Evolutionary conservation across 495 filamentous ascomycete genomes (phyloP).

Genomic region (Penicillium robsamsonii): DNA sequence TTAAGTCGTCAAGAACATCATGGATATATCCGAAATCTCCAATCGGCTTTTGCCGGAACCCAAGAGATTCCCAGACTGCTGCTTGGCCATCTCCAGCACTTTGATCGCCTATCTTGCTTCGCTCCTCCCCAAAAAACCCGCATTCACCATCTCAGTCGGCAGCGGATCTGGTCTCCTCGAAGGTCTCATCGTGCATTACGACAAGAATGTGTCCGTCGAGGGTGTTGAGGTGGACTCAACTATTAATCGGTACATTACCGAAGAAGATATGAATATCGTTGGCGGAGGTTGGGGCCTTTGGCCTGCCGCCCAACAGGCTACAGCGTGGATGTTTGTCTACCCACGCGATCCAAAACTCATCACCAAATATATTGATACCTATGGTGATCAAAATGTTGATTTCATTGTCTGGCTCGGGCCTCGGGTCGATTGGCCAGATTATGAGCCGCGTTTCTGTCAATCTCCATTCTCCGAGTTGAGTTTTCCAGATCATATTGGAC

Average conservation of each 20-base stretch:
- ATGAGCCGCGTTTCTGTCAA: conserved; percentile 28
- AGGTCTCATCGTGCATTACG: conserved; percentile 36
- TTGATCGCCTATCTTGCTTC: conserved; percentile 34
- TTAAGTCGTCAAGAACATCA: conserved; percentile 3
- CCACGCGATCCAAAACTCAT: conserved; percentile 49
- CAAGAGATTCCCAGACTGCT: conserved; percentile 42
- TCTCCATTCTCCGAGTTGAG: conserved; percentile 24
- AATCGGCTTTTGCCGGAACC: conserved; percentile 24
- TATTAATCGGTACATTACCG: conserved; percentile 47
- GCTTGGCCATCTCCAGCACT: conserved; percentile 46
- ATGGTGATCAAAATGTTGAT: conserved; percentile 25
- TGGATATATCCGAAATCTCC: conserved; percentile 31
- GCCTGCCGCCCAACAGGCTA: conserved; percentile 33
- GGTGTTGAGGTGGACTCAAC: conserved; percentile 48
- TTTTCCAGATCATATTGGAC: conserved; percentile 27
- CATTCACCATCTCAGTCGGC: conserved; percentile 51
- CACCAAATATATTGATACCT: conserved; percentile 39
- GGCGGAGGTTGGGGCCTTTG: conserved; percentile 43
- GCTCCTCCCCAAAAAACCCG: conserved; percentile 42
- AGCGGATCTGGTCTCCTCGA: conserved; percentile 56
- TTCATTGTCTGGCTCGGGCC: conserved; percentile 53
- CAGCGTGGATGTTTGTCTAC: conserved; percentile 56
- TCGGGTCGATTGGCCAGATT: conserved; percentile 46
- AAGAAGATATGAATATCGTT: conserved; percentile 41
- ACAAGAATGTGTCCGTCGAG: conserved; percentile 28